A percentile compares a stretch with the other conserved stretches of the same genome.
These are phyloP conservation scores for Phialophora tarda DNA, from an alignment of 2,329 filamentous ascomycete species.

Conservation along the genomic window DNA sequence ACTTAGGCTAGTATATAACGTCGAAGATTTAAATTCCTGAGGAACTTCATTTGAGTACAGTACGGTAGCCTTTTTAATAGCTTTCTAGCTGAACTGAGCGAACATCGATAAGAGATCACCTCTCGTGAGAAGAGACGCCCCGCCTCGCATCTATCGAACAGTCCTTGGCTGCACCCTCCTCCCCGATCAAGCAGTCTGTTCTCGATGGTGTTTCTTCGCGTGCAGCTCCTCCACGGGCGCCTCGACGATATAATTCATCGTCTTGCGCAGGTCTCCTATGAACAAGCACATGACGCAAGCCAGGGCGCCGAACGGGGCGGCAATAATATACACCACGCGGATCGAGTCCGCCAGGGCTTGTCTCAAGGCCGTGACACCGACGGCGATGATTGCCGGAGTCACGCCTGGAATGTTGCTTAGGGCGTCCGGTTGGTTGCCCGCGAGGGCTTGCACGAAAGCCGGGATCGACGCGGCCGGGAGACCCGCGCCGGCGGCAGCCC, in stretches of 20 bases:
- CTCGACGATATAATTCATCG: conserved; percentile 37
- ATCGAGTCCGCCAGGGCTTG: conserved; percentile 36
- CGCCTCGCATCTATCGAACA: too few species aligned
- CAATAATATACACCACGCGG: conserved; percentile 35
- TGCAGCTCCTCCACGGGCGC: conserved; percentile 37
- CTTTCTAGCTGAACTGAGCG: too few species aligned
- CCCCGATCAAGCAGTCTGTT: conserved; percentile 6
- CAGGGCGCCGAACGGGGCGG: conserved; percentile 31
- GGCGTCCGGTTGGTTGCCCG: conserved; percentile 28
- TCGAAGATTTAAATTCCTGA: too few species aligned
- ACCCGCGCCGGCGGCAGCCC: conserved; percentile 27
- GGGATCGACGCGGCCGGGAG: conserved; percentile 26
- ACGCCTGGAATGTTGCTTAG: conserved; percentile 26
- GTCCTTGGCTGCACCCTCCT: too few species aligned
- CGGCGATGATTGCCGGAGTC: conserved; percentile 24
- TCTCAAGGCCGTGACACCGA: conserved; percentile 23
- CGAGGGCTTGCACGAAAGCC: conserved; percentile 28
- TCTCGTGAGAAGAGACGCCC: too few species aligned
- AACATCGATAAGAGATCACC: too few species aligned
- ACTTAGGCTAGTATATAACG: too few species aligned
- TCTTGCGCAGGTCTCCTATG: conserved; percentile 35
- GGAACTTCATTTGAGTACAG: not conserved
- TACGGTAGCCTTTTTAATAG: too few species aligned
- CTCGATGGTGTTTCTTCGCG: conserved; percentile 25
- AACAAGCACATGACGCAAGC: conserved; percentile 33